A percentile compares a stretch with the other conserved stretches of the same genome.
These are phyloP conservation scores for Hygrocybe coccinea DNA, from an alignment of 768 basidiomycete genomes.

Conservation along the genomic window DNA sequence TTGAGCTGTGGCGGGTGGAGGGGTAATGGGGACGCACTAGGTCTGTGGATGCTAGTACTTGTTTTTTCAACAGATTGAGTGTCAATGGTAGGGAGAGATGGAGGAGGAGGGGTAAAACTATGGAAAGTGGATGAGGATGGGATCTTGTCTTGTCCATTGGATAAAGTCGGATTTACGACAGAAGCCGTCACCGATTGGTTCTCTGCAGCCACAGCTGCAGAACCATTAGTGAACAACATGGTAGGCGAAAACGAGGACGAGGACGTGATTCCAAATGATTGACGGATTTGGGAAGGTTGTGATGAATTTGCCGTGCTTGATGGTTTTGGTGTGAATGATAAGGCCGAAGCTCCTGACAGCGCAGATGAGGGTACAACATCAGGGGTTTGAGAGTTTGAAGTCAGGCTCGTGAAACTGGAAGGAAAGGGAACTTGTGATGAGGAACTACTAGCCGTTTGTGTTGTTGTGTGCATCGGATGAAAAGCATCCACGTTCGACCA, in stretches of 20 bases:
- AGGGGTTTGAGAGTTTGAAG: slow-evolving; percentile 14
- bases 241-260: no score
- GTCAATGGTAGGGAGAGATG: slow-evolving; percentile 33
- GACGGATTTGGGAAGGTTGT: neutral
- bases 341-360: neutral
- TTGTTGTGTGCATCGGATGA: neutral
- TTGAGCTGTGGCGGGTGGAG: slow-evolving; percentile 39
- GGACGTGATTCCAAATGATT: neutral
- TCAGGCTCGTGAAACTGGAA: neutral
- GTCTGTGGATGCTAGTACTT: neutral
- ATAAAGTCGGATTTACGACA: neutral
- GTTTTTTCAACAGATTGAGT: slow-evolving; percentile 15
- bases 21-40: slow-evolving; percentile 18
- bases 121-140: neutral
- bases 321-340: neutral
- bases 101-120: slow-evolving; percentile 17
- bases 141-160: neutral
- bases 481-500: neutral
- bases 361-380: slow-evolving; percentile 29
- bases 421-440: neutral
- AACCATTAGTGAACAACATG: no score
- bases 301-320: slow-evolving; percentile 13
- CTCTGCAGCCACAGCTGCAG: no score
- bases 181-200: neutral
- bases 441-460: no score